Base-by-base conservation (phyloP, 1,139 yeast species). In the Casaregolazyma suthepensis region DNA sequence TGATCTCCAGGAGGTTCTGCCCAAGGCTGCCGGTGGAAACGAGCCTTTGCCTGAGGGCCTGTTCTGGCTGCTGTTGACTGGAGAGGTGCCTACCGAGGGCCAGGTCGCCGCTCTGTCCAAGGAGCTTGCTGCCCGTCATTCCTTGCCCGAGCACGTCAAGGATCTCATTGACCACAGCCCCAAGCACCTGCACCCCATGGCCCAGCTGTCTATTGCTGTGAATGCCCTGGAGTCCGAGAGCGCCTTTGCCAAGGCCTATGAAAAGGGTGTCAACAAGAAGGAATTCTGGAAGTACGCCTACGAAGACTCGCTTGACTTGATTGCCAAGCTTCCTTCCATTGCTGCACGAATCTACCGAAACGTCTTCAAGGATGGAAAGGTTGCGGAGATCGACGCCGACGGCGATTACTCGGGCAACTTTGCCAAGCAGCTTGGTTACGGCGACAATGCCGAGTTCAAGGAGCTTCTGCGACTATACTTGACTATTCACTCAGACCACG, bases 401-500 rank as follows among this genome's bases (percentile, higher is more conserved):
- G 82, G 86, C 67, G 99, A 93, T 76, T 93, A 90, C 79, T 87
- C 95, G 75, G 91, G 91, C 70, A 93, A 93, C 82, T 83, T 91
- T 75, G 87, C 97, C 65, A 73, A 76, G 70, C 78, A 87, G 75
- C 80, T 91, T 68, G 97, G 99, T 69, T 87, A 77, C 75, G 90
- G 89, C 70, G 79, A 78, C 68, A 81, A 85, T 79, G 71, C 75
- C 69, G 89, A 86, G 76, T 90, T 91, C 73, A 79, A 85, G 61
- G 96, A 91, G 77, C 82, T 91, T 71, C 82, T 91, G 86, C 87
- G 98, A 80, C 81, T 91, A 70, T 91, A 91, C 83, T 80, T 91
- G 72, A 87, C 97, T 67, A 87, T 91, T 75, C 98, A 91, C 82
- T 86, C 96, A 57, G 98, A 91, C 75, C 98, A 91, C 79, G 98